A percentile compares a stretch with the other conserved stretches of the same genome.
phyloP scores from a whole-genome alignment of 2,329 filamentous ascomycete genomes.

The Chrysoporthe puriensis region DNA sequence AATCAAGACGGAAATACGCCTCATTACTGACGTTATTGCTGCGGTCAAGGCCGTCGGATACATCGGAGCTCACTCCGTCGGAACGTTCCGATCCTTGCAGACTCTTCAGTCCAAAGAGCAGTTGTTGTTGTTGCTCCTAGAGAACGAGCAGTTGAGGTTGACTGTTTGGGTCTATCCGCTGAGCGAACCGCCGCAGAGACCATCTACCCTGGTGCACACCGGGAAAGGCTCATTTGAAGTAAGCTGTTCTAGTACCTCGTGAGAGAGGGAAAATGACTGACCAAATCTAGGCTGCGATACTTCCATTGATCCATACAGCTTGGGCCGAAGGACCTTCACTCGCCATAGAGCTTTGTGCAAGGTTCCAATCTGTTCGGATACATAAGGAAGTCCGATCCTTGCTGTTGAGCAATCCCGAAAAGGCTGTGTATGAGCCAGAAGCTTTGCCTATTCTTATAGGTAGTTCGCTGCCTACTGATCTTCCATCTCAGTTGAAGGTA shows the following conservation, averaged over 20 bases:
- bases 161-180: constrained; percentile 89
- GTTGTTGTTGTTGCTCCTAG: constrained; percentile 77
- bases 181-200: constrained; percentile 55
- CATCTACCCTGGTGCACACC: constrained; percentile 44
- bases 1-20: constrained; percentile 85
- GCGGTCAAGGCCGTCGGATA: constrained; percentile 67
- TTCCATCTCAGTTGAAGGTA: constrained; percentile 84
- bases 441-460: constrained; percentile 83
- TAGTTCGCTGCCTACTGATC: constrained; percentile 73
- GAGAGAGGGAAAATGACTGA: constrained; percentile 24
- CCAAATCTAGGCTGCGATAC: constrained; percentile 53
- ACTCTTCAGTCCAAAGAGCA: constrained; percentile 79
- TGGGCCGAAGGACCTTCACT: constrained; percentile 86
- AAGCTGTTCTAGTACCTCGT: constrained; percentile 27
- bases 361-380: constrained; percentile 78
- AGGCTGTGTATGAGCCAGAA: constrained; percentile 78
- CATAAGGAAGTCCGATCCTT: constrained; percentile 77
- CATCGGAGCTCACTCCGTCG: constrained; percentile 57
- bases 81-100: constrained; percentile 67
- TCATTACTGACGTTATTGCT: constrained; percentile 74
- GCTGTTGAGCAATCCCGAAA: constrained; percentile 81
- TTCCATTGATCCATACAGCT: constrained; percentile 74
- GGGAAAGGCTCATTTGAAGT: constrained; percentile 48
- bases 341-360: constrained; percentile 79
- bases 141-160: constrained; percentile 82